Conservation (phyloP, 1,284 basidiomycete species). For the Ustilago vetiveriae region DNA sequence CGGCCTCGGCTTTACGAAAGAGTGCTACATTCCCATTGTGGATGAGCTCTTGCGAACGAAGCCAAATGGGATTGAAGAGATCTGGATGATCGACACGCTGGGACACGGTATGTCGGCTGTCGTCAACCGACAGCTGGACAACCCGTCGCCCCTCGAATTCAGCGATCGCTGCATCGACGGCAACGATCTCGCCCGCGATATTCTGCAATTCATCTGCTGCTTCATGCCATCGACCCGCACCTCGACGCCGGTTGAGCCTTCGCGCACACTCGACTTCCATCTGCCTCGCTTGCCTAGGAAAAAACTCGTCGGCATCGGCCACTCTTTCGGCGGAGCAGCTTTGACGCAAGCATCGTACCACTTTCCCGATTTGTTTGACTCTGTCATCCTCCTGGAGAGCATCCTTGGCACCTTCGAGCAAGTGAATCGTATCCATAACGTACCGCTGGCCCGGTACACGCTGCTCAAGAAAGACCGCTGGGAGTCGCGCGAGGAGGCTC, state of each 20-base stretch:
- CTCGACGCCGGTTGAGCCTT: slow-evolving; percentile 34
- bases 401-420: slow-evolving; percentile 32
- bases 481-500: slow-evolving; percentile 34
- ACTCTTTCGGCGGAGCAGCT: slow-evolving; percentile 44
- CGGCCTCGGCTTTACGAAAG: slow-evolving; percentile 45
- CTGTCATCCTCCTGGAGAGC: slow-evolving; percentile 34
- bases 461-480: slow-evolving; percentile 42
- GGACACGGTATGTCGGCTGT: slow-evolving; percentile 44
- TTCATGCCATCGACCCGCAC: slow-evolving; percentile 38
- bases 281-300: slow-evolving; percentile 40
- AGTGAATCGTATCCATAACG: slow-evolving; percentile 22
- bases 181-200: slow-evolving; percentile 44
- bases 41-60: slow-evolving; percentile 34
- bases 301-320: slow-evolving; percentile 43
- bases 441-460: slow-evolving; percentile 46
- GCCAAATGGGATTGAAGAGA: slow-evolving; percentile 40
- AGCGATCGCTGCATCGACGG: slow-evolving; percentile 48
- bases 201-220: slow-evolving; percentile 47
- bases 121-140: slow-evolving; percentile 46
- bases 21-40: slow-evolving; percentile 38
- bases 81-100: slow-evolving; percentile 48
- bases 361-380: slow-evolving; percentile 40
- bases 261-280: slow-evolving; percentile 40
- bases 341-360: slow-evolving; percentile 33
- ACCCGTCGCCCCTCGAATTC: slow-evolving; percentile 32